phyloP scores from a whole-genome alignment of 495 filamentous ascomycete genomes.

The Filosporella fistucella region DNA sequence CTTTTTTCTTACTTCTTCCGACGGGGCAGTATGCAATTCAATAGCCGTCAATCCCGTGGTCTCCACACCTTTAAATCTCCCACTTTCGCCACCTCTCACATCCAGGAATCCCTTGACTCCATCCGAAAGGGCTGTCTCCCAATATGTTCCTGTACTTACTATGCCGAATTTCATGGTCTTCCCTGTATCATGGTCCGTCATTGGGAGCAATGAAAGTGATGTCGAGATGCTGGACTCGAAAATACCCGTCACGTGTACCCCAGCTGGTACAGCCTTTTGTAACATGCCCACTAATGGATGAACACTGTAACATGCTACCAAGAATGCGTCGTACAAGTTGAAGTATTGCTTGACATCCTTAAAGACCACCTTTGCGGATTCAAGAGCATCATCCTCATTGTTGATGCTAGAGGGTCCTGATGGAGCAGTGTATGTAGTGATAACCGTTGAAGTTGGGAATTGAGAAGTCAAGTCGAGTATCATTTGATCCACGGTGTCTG shows the following conservation, averaged over 20 bases:
- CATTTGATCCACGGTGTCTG: constrained; percentile 62
- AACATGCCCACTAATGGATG: constrained; percentile 74
- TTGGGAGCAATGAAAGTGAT: constrained; percentile 41
- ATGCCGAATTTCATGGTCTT: constrained; percentile 80
- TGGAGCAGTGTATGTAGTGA: constrained; percentile 49
- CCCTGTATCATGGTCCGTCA: no score
- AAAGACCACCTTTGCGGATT: constrained; percentile 47
- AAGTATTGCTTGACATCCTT: no score
- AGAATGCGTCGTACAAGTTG: constrained; percentile 61
- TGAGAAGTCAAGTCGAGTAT: constrained; percentile 42
- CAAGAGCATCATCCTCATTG: constrained; percentile 48
- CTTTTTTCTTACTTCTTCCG: constrained; percentile 56
- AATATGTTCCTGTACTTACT: constrained; percentile 79
- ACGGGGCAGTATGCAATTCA: constrained; percentile 67
- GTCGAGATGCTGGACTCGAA: constrained; percentile 74
- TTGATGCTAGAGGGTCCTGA: constrained; percentile 59
- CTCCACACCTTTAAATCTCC: constrained; percentile 70
- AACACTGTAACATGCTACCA: constrained; percentile 85
- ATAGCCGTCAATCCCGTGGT: constrained; percentile 79
- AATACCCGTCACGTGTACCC: constrained; percentile 67
- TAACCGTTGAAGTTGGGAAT: constrained; percentile 24
- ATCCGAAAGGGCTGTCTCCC: constrained; percentile 64
- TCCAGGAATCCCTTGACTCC: constrained; percentile 58
- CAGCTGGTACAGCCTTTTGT: constrained; percentile 26
- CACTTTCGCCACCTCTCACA: constrained; percentile 1